phyloP scores from a whole-genome alignment of 2,329 filamentous ascomycete genomes.

The Seiridium unicorne region DNA sequence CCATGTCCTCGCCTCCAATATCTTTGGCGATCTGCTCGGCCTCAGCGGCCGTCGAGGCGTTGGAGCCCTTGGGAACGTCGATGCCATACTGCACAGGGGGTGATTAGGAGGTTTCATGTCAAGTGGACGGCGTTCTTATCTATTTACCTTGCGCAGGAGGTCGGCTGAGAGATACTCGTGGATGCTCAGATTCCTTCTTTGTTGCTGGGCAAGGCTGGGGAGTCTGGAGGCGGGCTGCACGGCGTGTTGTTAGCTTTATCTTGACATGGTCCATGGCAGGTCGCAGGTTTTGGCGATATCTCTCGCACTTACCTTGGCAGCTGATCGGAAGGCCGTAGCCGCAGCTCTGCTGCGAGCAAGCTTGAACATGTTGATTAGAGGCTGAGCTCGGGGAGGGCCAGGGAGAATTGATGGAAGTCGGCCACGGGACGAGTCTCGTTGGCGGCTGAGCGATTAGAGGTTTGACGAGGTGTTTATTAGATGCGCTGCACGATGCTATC shows the following conservation, averaged over 20 bases:
- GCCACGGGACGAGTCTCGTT: not conserved
- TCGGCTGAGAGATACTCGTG: constrained; percentile 98
- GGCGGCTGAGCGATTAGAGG: not conserved
- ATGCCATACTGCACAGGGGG: constrained; percentile 73
- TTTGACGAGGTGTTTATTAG: constrained; percentile 7
- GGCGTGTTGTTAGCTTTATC: constrained; percentile 19
- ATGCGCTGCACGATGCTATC: constrained; percentile 12
- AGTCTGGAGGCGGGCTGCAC: constrained; percentile 51
- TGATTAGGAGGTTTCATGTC: constrained; percentile 20
- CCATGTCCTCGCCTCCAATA: constrained; percentile 93
- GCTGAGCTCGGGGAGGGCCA: not conserved
- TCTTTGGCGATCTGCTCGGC: constrained; percentile 88
- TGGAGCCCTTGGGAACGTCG: constrained; percentile 84
- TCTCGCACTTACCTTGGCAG: constrained; percentile 58
- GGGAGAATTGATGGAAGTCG: not conserved
- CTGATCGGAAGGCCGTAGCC: constrained; percentile 75
- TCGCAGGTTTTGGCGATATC: not conserved
- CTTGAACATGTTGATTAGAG: constrained; percentile 71
- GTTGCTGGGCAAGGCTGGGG: constrained; percentile 68
- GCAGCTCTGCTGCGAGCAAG: constrained; percentile 79
- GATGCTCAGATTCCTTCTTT: constrained; percentile 87
- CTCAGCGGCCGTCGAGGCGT: constrained; percentile 80
- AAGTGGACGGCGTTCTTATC: not conserved
- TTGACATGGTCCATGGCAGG: too few relatives aligned
- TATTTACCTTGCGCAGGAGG: constrained; percentile 69